Conservation (phyloP, 768 basidiomycete genomes). For the Trametes cinnabarina region DNA sequence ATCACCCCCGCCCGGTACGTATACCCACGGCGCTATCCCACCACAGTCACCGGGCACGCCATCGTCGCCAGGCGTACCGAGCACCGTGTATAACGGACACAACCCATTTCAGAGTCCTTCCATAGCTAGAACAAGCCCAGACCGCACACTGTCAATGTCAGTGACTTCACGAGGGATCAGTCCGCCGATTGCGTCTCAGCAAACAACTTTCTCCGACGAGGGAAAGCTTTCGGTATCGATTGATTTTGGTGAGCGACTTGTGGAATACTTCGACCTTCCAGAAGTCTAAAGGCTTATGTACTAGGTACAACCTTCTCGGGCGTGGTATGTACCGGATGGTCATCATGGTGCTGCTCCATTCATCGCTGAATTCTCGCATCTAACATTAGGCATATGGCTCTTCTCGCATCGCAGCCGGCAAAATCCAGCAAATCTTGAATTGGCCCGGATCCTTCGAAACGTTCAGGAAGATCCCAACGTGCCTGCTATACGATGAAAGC, state of each 20-base stretch:
- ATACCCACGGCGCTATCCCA: slow-evolving; percentile 5
- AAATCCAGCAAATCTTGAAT: slow-evolving; percentile 78
- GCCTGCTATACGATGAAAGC: slow-evolving; percentile 73
- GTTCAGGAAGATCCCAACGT: slow-evolving; percentile 81
- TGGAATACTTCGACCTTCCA: background rate
- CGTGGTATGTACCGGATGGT: slow-evolving; percentile 54
- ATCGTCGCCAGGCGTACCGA: slow-evolving; percentile 3
- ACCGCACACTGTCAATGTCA: slow-evolving; percentile 23
- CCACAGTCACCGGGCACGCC: slow-evolving; percentile 4
- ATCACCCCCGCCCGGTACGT: slow-evolving; percentile 18
- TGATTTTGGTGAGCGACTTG: slow-evolving; percentile 62
- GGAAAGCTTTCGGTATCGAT: slow-evolving; percentile 82
- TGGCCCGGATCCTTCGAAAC: slow-evolving; percentile 88
- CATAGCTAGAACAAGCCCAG: slow-evolving; percentile 31
- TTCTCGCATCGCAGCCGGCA: slow-evolving; percentile 75
- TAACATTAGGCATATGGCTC: slow-evolving; percentile 74
- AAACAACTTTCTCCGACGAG: slow-evolving; percentile 43
- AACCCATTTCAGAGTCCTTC: slow-evolving; percentile 16
- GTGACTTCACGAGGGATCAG: slow-evolving; percentile 21
- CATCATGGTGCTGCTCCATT: background rate
- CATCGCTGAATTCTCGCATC: background rate
- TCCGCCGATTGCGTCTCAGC: slow-evolving; percentile 22
- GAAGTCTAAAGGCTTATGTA: slow-evolving; percentile 8
- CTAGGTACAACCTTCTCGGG: slow-evolving; percentile 86
- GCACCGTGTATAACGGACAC: slow-evolving; percentile 8